A percentile compares a stretch with the other conserved stretches of the same genome.
These are phyloP conservation scores for Talaromyces sp. DNA, from an alignment of 2,329 filamentous ascomycete genomes.

Conservation along the genomic window DNA sequence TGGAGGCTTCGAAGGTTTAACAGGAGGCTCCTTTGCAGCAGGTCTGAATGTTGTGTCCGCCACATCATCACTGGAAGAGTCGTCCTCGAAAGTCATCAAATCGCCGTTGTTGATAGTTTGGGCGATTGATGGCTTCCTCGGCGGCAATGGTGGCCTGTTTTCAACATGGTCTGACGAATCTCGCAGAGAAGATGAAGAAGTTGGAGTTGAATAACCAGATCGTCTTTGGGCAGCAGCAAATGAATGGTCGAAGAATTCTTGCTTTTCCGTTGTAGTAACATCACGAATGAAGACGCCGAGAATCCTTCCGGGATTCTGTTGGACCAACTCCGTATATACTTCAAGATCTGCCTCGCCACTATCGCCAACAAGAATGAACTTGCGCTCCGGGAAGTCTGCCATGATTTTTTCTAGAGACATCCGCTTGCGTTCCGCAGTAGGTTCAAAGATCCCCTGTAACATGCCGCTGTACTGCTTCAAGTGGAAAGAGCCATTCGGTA, in stretches of 20 bases:
- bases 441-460: conserved; percentile 96
- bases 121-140: conserved; percentile 28
- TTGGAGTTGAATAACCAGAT: not conserved
- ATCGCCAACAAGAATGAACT: conserved; percentile 88
- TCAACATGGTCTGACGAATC: conserved; percentile 25
- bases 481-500: conserved; percentile 87
- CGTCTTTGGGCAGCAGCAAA: conserved; percentile 30
- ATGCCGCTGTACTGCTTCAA: conserved; percentile 95
- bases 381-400: conserved; percentile 80
- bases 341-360: conserved; percentile 96
- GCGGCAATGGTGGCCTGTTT: conserved; percentile 37
- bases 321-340: conserved; percentile 89
- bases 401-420: conserved; percentile 79
- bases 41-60: conserved; percentile 16
- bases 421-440: conserved; percentile 91
- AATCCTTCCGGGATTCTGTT: conserved; percentile 76
- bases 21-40: conserved; percentile 30
- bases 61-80: conserved; percentile 26
- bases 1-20: conserved; percentile 42
- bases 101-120: conserved; percentile 17
- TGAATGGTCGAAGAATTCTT: conserved; percentile 72
- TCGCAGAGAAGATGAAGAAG: conserved; percentile 25
- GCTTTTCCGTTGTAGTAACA: conserved; percentile 72
- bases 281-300: conserved; percentile 90
- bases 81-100: conserved; percentile 24